These are phyloP conservation scores for Delonix regia DNA, from an alignment of 306 rosid genomes.

Conservation along the genomic window DNA sequence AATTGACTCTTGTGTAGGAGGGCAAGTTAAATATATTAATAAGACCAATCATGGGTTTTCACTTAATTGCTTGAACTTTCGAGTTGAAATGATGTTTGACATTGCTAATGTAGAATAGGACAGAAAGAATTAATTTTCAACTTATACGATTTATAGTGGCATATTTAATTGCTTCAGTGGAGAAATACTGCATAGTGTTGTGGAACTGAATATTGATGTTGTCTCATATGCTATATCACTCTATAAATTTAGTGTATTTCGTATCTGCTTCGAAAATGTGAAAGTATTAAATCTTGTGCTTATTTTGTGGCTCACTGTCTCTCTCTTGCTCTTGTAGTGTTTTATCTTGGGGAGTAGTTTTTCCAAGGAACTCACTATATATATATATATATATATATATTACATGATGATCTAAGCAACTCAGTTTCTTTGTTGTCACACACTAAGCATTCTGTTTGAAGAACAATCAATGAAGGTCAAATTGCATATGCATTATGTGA, in stretches of 20 bases:
- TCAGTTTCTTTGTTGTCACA: not conserved
- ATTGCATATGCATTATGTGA: not conserved
- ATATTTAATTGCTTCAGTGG: slow-evolving; percentile 23
- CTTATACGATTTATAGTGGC: not conserved
- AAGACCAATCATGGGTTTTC: too few relatives aligned
- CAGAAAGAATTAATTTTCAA: not conserved
- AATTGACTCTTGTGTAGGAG: too few relatives aligned
- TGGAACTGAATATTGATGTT: not conserved
- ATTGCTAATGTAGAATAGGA: not conserved
- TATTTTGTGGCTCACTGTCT: not conserved
- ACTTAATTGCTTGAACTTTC: too few relatives aligned
- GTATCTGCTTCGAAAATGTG: too few relatives aligned
- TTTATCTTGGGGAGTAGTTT: not conserved
- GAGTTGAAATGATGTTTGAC: too few relatives aligned
- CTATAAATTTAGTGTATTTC: too few relatives aligned
- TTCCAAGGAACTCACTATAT: not conserved
- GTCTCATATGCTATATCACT: not conserved
- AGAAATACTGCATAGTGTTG: not conserved
- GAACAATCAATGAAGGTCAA: not conserved
- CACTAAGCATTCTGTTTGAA: not conserved
- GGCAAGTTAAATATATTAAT: too few relatives aligned
- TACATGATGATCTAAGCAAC: not conserved
- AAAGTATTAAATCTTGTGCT: not conserved
- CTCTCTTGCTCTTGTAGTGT: not conserved
- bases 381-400: too few relatives aligned